Base-by-base conservation (phyloP, 345 rosid species). In the Eucalyptus curtisii region DNA sequence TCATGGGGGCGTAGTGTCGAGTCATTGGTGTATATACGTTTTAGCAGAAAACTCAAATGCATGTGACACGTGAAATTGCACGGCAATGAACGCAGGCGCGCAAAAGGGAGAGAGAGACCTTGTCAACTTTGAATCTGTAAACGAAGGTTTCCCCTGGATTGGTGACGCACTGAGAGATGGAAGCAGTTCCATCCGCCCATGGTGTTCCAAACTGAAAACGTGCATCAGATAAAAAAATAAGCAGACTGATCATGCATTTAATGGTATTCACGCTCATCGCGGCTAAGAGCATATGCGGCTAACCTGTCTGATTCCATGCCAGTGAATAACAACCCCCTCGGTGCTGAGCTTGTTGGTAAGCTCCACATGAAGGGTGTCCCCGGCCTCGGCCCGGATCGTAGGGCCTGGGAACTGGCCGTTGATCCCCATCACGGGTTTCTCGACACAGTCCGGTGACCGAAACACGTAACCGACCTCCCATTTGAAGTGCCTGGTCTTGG, bases 301-400 rank as follows among this genome's bases (percentile, higher is more conserved):
- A 79, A 93, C 96, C 96, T 97, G 99, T 94, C 98, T 92, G 88
- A 96, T 97, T 53, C 98, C 99, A 88, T 97, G 99, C 99, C 99
- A 96, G 89, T 96, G 99, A 86, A 97, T 96, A 85, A 95, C 99
- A 61, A 96, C 95, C 7, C 97, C 98, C 82, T 96, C 98, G 1
- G 99, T 95, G 47, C 86, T 22, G 86, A 97, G 95, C 87, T 94
- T 96, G 87, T 96, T 96, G 20, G 91, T 93, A 82, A 97, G 94
- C 30, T 95, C 88, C 7, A 97, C 90, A 86, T 91, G 90, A 88
- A 96, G 90, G 59, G 90, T 94, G 49, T 97, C 98, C 40, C 99
- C 97, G 11, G 94, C 94, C 16, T 20, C 33, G 1, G 97, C 97
- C 44, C 92, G 14, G 79, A 97, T 93, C 7, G 98, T 96, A 19